Conservation (phyloP, 2,329 filamentous ascomycete species). For the Alternaria rosae region DNA sequence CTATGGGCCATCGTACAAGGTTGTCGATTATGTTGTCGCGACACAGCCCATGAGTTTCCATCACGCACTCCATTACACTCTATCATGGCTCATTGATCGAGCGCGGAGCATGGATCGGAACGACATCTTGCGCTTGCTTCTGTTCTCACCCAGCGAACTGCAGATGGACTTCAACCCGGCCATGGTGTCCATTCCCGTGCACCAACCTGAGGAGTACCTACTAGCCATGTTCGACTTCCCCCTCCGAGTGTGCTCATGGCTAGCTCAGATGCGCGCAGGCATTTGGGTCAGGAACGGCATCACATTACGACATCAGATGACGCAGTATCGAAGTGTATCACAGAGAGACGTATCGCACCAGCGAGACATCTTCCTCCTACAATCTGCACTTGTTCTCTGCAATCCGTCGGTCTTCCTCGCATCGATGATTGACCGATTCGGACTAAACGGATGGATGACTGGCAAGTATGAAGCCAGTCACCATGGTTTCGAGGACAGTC, state of each 20-base stretch:
- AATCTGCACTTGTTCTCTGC: constrained; percentile 88
- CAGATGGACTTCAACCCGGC: constrained; percentile 65
- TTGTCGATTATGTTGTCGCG: constrained; percentile 85
- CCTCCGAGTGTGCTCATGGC: constrained; percentile 90
- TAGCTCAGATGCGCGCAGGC: constrained; percentile 96
- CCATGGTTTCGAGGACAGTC: constrained; percentile 80
- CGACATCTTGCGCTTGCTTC: constrained; percentile 72
- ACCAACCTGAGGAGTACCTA: constrained; percentile 77
- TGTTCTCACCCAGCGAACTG: constrained; percentile 75
- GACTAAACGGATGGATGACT: constrained; percentile 85
- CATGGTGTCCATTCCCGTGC: constrained; percentile 67
- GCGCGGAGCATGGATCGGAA: constrained; percentile 76
- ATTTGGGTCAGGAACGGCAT: constrained; percentile 99
- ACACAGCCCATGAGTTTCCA: constrained; percentile 95
- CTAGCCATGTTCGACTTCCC: constrained; percentile 93
- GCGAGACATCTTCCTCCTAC: constrained; percentile 90
- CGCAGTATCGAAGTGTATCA: constrained; percentile 87
- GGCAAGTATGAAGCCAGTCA: constrained; percentile 73
- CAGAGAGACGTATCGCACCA: constrained; percentile 94
- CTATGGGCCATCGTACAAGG: constrained; percentile 59
- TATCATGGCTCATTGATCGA: constrained; percentile 95
- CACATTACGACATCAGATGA: constrained; percentile 92
- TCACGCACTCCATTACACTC: constrained; percentile 91
- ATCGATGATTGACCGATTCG: constrained; percentile 90
- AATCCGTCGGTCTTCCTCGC: constrained; percentile 83